phyloP scores from a whole-genome alignment of 73 alveolate genomes.

The Paraurostyla sp. region DNA sequence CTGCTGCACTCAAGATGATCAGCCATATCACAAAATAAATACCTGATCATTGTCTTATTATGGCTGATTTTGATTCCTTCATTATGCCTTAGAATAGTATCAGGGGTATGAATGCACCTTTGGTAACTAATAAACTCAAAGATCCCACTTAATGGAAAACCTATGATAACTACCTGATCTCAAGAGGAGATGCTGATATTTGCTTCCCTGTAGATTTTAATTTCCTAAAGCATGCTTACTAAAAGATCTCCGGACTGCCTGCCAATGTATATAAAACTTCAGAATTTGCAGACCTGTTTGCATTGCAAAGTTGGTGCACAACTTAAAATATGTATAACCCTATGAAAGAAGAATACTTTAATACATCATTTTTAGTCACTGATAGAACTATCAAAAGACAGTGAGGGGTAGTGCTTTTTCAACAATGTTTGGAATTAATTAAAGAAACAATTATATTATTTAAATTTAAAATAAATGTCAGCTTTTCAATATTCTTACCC shows the following conservation, averaged over 20 bases:
- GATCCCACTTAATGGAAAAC: slow-evolving; percentile 84
- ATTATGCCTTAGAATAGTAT: slow-evolving; percentile 59
- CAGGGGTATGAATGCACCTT: slow-evolving; percentile 86
- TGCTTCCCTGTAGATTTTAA: slow-evolving; percentile 89
- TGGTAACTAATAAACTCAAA: slow-evolving; percentile 84
- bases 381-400: not conserved
- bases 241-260: slow-evolving; percentile 61
- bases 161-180: slow-evolving; percentile 76
- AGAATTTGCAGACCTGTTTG: slow-evolving; percentile 79
- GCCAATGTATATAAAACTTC: slow-evolving; percentile 72
- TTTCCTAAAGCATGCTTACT: slow-evolving; percentile 74
- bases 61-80: slow-evolving; percentile 89
- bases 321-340: slow-evolving; percentile 87
- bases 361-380: slow-evolving; percentile 78
- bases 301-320: slow-evolving; percentile 81
- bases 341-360: slow-evolving; percentile 86
- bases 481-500: not conserved
- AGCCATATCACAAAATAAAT: slow-evolving; percentile 63
- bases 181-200: slow-evolving; percentile 89
- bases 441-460: not conserved
- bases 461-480: slow-evolving; percentile 50
- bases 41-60: slow-evolving; percentile 78
- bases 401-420: not conserved
- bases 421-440: not conserved
- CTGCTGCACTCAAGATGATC: slow-evolving; percentile 75